A percentile compares a stretch with the other conserved stretches of the same genome.
Conservation (phyloP, 257 asterid genomes). For the Nicotiana tomentosiformis region DNA sequence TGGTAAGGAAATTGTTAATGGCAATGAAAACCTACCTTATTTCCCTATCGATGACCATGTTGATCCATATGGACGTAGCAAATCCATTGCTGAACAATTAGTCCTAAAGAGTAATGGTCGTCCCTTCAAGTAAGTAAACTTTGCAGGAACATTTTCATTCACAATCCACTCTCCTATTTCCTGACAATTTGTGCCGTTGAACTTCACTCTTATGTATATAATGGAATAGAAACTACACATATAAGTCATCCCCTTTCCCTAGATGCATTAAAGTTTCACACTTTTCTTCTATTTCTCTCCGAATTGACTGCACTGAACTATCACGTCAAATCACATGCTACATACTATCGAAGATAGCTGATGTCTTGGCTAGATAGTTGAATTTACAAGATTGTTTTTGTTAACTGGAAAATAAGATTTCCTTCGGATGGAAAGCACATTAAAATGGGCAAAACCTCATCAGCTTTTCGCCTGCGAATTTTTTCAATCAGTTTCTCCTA, state of each 20-base stretch:
- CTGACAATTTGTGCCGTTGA: not conserved
- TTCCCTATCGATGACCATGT: slow-evolving; percentile 80
- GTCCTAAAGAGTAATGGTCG: slow-evolving; percentile 79
- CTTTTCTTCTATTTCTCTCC: not conserved
- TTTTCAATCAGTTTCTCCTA: not conserved
- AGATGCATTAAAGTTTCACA: not conserved
- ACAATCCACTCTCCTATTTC: not conserved
- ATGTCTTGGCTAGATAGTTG: not conserved
- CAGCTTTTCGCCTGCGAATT: not conserved
- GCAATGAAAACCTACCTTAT: slow-evolving; percentile 79
- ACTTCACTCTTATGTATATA: not conserved
- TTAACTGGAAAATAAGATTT: not conserved
- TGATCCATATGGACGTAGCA: slow-evolving; percentile 88
- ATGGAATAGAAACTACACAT: not conserved
- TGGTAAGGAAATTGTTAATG: slow-evolving; percentile 77
- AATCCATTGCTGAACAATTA: slow-evolving; percentile 85
- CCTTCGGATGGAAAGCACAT: not conserved
- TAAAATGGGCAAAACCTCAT: not conserved
- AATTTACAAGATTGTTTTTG: not conserved
- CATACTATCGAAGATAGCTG: not conserved
- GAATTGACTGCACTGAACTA: not conserved
- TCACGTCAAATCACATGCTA: not conserved
- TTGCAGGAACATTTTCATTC: not conserved
- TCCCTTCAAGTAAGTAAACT: slow-evolving; percentile 56
- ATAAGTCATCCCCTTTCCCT: not conserved